Base-by-base conservation (phyloP, 192 early-diverging fungal species). In the Blastocladiella britannica region DNA sequence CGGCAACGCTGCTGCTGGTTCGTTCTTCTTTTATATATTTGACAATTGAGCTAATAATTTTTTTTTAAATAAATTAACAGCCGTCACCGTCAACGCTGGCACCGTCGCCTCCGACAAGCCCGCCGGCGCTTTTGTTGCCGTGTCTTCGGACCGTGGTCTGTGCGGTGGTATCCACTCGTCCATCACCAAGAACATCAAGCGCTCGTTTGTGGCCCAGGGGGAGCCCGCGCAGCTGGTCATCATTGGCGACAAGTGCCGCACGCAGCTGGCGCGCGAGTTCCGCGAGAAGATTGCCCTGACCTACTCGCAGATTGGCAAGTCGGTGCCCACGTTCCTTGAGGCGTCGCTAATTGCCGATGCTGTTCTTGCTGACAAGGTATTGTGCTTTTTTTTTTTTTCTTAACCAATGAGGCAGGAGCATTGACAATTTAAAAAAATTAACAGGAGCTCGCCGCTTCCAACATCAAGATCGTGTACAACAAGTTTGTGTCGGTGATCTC, bases 131-230 rank as follows among this genome's bases (percentile, higher is more conserved):
- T 72, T 82, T 58, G 69, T 97, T 58, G 82, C 86, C 26, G 75
- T 85, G 52, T 94, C 91, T 28, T 92, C 89, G 53, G 94, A 98
- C 78, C 82, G 88, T 77, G 94, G 94, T 74, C 84, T 98, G 29
- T 98, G 94, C 71, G 91, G 93, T 70, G 92, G 92, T 80, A 91
- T 98, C 70, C 92, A 98, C 84, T 85, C 82, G 62, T 87, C 83
- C 60, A 82, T 98, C 30, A 72, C 88, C 64, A 91, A 92, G 70
- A 70, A 68, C 61, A 82, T 86, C 65, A 84, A 85, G 62, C 75
- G 67, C 56, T 66, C 73, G 60, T 57, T 92, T 25, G 37, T 20
- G 15, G 37, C 37, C 15, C 37, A 47, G 37, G 37, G n/a, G 37
- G 70, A 66, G 29, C 62, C 71, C n/a, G 60, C 73, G 20, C 63